Evolutionary conservation across 116 monocot genomes (phyloP), one percentile per base, ranked within the genome.

Genomic region (Thalassia testudinum): DNA sequence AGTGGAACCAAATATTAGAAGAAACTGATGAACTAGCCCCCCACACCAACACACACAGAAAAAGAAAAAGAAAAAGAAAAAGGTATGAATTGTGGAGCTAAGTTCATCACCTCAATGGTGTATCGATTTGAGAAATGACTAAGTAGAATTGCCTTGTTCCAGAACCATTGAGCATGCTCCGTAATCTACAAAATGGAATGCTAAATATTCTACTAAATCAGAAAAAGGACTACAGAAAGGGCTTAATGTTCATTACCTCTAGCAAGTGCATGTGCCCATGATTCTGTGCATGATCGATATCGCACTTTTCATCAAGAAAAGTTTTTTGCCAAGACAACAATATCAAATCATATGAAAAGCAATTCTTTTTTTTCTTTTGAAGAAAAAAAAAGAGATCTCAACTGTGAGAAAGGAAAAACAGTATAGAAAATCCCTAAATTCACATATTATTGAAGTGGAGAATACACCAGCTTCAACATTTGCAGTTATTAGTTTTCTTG

Each of bases 101-200:
- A 11, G 24, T 27, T 10, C 22, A 14, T 24, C 30, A 82, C 95
- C 89, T 97, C 95, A 23, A 77, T 57, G 70, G 79, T 88, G 53
- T 97, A 97, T 37, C 95, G 70, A 16, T 85, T 75, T 28, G 95
- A 97, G 42, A 97, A 97, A 72, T 97, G 85, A 0, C 85, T 97
- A 28, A 97, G 82, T 23, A 97, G 55, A 38, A 97, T 85, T n/a
- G 89, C 57, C 58, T 88, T 79, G 72, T 97, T 97, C 43, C 79
- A 65, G 27, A 97, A 85, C 95, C 95, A 97, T 53, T 88, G 58
- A 26, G 85, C 76, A 63, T 88, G 54, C 42, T 88, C 89, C 66
- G 85, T 74, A 40, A 97, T 84, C 95, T 97, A 44, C 7, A 45
- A n/a, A 20, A 6, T 3, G 19, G 15, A 45, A 13, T 45, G 4